A percentile compares a stretch with the other conserved stretches of the same genome.
These are phyloP conservation scores for Lantana camara DNA, from an alignment of 257 asterid genomes.

Conservation along the genomic window DNA sequence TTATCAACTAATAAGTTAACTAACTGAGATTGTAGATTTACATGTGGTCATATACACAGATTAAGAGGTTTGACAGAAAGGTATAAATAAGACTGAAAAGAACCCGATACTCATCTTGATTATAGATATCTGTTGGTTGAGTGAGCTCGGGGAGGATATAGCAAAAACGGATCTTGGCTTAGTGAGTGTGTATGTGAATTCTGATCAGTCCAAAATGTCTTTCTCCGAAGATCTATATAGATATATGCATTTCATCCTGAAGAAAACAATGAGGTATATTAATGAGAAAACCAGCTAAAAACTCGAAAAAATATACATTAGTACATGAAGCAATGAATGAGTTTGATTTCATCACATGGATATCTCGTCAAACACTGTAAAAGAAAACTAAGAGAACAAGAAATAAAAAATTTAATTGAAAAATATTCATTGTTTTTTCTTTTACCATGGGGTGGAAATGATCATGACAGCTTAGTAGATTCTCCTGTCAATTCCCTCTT, in stretches of 20 bases:
- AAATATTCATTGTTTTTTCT: not conserved
- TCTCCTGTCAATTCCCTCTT: conserved; percentile 85
- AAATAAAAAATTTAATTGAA: not conserved
- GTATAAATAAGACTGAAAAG: not conserved
- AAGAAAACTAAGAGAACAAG: not conserved
- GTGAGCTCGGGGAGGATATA: not conserved
- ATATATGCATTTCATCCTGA: conserved; percentile 11
- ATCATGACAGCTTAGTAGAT: conserved; percentile 42
- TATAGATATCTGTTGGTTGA: not conserved
- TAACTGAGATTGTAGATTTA: conserved; percentile 30
- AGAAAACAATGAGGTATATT: not conserved
- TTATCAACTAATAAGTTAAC: conserved; percentile 18
- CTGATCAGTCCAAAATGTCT: conserved; percentile 15
- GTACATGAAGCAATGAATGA: not conserved
- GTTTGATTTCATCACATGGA: not conserved
- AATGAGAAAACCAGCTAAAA: conserved; percentile 4
- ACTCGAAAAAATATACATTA: not conserved
- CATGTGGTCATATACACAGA: conserved; percentile 31
- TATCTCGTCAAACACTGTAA: not conserved
- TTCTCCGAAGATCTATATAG: not conserved
- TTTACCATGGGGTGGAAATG: conserved; percentile 34
- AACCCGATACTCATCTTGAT: conserved; percentile 11
- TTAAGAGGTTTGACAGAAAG: not conserved
- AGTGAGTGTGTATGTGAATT: not conserved
- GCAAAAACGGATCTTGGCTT: conserved; percentile 20